phyloP scores from a whole-genome alignment of 176 grass and related monocot species.

The Tillandsia leiboldiana region DNA sequence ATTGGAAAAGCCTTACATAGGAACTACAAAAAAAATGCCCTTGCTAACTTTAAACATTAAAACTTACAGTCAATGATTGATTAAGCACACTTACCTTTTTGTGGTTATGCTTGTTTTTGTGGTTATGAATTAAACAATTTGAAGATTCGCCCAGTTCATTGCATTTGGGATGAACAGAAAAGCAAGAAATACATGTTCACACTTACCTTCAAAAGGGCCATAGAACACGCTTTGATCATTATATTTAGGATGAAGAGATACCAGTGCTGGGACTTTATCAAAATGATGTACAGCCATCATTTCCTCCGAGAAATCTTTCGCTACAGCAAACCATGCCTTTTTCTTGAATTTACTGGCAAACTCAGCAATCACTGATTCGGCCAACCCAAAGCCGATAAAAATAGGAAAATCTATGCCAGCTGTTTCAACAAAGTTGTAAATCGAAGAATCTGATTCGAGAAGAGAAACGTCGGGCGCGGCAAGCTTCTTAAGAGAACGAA shows the following conservation, averaged over 20 bases:
- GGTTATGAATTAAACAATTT: no score
- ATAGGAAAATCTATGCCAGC: slow-evolving; percentile 50
- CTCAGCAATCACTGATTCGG: slow-evolving; percentile 41
- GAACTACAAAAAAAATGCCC: no score
- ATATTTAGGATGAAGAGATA: slow-evolving; percentile 67
- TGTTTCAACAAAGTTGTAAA: slow-evolving; percentile 51
- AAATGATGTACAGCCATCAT: slow-evolving; percentile 72
- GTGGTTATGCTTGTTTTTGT: no score
- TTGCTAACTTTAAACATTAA: no score
- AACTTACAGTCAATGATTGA: no score
- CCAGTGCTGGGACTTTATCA: slow-evolving; percentile 75
- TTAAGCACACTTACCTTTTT: no score
- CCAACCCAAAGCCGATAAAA: slow-evolving; percentile 74
- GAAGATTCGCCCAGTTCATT: no score
- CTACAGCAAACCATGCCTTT: slow-evolving; percentile 68
- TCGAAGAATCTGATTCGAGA: slow-evolving; percentile 43
- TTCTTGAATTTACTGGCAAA: slow-evolving; percentile 74
- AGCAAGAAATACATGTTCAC: no score
- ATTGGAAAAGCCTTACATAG: no score
- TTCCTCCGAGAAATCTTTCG: slow-evolving; percentile 73
- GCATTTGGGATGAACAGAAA: no score
- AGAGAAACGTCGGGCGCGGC: slow-evolving; percentile 58
- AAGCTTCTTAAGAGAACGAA: slow-evolving; percentile 68
- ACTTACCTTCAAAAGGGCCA: slow-evolving; percentile 79
- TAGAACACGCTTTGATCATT: slow-evolving; percentile 71